Base-by-base conservation (phyloP, 257 asterid species). In the Nyctanthes arbortristis region DNA sequence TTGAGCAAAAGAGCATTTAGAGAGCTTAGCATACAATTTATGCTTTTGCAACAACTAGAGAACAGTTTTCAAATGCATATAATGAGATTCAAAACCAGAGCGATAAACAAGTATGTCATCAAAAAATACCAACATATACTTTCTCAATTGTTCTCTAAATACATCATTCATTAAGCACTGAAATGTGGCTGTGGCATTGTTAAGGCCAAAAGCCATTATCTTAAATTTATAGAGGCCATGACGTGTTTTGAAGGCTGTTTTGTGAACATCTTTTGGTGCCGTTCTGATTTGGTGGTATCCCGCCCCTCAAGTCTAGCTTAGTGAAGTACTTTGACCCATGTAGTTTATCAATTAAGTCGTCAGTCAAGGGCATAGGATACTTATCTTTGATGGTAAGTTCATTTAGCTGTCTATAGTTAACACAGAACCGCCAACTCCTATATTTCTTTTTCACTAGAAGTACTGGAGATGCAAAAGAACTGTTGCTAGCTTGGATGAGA, bases 1-100 rank as follows among this genome's bases (percentile, higher is more conserved):
- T 7, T 22, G 59, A 0, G 69, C 69, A 39, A 72, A 67, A 0
- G 9, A 2, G 18, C 72, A 81, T 22, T 78, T 70, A 0, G 39
- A 16, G 0, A 9, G 4, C 24, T 78, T 74, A 1, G 57, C 63
- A 66, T 2, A 74, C 0, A 65, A 24, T 1, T 3, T 0, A 1
- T 60, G 5, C 1, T 9, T 5, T 4, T 24, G 16, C 12, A 65
- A 3, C 0, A 40, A 3, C 0, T 25, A 5, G 0, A 67, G 9
- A 0, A 39, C 49, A 0, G 0, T 0, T 8, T 2, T 8, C 5
- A 61, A 2, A 24, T 61, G 30, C 0, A 18, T 3, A 39, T 4
- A 39, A 1, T 39, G 49, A 13, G 49, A 10, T 1, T 39, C 2
- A 1, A 39, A 11, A 11, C 13, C n/a, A 10, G 18, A 18, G 4